phyloP scores from a whole-genome alignment of 805 yeast genomes.

The Debaryomyces tyrocola region DNA sequence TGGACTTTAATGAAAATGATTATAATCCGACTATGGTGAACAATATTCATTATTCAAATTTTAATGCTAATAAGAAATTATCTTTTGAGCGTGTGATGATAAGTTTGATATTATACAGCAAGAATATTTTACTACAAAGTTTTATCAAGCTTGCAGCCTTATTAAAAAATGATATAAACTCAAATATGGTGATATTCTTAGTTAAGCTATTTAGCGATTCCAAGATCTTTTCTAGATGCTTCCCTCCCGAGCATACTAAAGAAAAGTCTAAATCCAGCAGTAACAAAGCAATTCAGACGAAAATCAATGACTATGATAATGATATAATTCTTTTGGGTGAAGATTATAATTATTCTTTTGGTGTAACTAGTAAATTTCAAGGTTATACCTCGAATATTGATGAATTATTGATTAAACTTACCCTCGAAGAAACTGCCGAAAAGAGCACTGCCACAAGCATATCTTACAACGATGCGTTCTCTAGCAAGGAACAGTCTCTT shows the following conservation, averaged over 20 bases:
- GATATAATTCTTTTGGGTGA: conserved; percentile 40
- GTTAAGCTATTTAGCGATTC: conserved; percentile 38
- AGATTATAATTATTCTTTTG: conserved; percentile 50
- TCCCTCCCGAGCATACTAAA: conserved; percentile 10
- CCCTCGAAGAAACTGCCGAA: background rate
- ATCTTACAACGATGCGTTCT: conserved; percentile 1
- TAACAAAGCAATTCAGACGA: conserved; percentile 8
- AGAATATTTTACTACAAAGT: conserved; percentile 37
- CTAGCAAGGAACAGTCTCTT: conserved; percentile 2
- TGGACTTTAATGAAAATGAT: conserved; percentile 26
- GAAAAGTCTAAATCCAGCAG: conserved; percentile 20
- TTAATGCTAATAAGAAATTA: conserved; percentile 17
- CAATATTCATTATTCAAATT: conserved; percentile 29
- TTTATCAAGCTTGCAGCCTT: conserved; percentile 31
- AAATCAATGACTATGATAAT: conserved; percentile 23
- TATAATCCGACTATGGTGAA: conserved; percentile 28
- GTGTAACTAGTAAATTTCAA: conserved; percentile 51
- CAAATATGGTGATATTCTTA: conserved; percentile 41
- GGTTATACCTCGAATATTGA: conserved; percentile 27
- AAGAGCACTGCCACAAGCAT: background rate
- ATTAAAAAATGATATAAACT: conserved; percentile 39
- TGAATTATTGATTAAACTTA: conserved; percentile 32
- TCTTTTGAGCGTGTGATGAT: conserved; percentile 26
- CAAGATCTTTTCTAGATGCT: conserved; percentile 26
- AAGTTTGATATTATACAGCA: conserved; percentile 35